These are phyloP conservation scores for Paspalum vaginatum DNA, from an alignment of 176 grass and related monocot genomes.

Conservation along the genomic window DNA sequence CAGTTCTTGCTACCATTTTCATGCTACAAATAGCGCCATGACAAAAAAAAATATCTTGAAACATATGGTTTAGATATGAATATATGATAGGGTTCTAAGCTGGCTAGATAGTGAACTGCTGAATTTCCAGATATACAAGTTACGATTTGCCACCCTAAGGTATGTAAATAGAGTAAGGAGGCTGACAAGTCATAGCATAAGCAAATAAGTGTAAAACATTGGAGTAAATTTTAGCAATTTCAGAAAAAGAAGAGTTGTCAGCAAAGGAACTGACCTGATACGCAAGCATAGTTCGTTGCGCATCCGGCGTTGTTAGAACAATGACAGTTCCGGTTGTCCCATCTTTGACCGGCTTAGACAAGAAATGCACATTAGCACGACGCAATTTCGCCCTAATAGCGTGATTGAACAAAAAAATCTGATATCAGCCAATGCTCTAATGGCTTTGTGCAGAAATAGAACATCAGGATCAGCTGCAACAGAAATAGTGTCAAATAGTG, in stretches of 20 bases:
- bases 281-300: slow-evolving; percentile 95
- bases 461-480: background rate
- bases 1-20: slow-evolving; percentile 1
- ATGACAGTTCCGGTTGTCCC: slow-evolving; percentile 93
- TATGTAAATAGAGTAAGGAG: background rate
- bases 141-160: slow-evolving; percentile 4
- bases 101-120: slow-evolving; percentile 12
- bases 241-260: background rate
- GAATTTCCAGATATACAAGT: slow-evolving; percentile 7
- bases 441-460: background rate
- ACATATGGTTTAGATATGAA: background rate
- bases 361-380: slow-evolving; percentile 89
- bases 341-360: slow-evolving; percentile 82
- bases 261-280: slow-evolving; percentile 68
- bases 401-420: slow-evolving; percentile 16
- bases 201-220: background rate
- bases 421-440: slow-evolving; percentile 31
- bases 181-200: background rate
- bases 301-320: slow-evolving; percentile 94
- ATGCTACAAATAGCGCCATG: slow-evolving; percentile 3
- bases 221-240: background rate
- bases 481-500: background rate
- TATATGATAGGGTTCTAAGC: background rate
- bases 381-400: slow-evolving; percentile 60
- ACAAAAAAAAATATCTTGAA: background rate